phyloP scores from a whole-genome alignment of 768 basidiomycete species.

The Rubroboletus satanas region DNA sequence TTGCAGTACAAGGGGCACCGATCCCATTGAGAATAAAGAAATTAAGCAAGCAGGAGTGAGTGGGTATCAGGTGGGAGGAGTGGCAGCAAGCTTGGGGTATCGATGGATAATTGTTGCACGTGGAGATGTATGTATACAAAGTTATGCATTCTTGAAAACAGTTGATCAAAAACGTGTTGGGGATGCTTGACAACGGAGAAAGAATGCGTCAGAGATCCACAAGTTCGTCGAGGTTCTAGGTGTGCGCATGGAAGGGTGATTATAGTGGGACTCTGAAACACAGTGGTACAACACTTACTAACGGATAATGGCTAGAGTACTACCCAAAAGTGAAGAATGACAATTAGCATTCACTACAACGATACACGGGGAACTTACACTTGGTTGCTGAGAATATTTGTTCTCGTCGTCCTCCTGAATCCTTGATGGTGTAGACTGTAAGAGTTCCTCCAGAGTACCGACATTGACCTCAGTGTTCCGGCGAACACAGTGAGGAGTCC shows the following conservation, averaged over 20 bases:
- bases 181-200: not conserved
- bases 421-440: not conserved
- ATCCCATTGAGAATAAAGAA: not conserved
- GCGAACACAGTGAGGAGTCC: conserved; percentile 8
- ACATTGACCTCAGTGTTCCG: conserved; percentile 12
- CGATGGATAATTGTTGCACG: not conserved
- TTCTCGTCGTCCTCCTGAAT: not conserved
- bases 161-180: not conserved
- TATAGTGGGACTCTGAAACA: not conserved
- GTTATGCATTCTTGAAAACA: not conserved
- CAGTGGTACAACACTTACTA: conserved; percentile 12
- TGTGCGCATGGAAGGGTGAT: not conserved
- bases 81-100: not conserved
- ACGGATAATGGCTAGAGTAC: conserved; percentile 24
- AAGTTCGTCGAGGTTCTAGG: conserved; percentile 22
- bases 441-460: conserved; percentile 1
- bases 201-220: conserved; percentile 16
- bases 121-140: not conserved
- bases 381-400: conserved; percentile 18
- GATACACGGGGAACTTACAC: conserved; percentile 4
- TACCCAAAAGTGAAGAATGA: not conserved
- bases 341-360: not conserved
- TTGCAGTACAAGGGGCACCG: not conserved
- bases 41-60: not conserved
- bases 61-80: not conserved